Conservation (phyloP, 1,139 yeast genomes). For the Yamadazyma dushanensis region DNA sequence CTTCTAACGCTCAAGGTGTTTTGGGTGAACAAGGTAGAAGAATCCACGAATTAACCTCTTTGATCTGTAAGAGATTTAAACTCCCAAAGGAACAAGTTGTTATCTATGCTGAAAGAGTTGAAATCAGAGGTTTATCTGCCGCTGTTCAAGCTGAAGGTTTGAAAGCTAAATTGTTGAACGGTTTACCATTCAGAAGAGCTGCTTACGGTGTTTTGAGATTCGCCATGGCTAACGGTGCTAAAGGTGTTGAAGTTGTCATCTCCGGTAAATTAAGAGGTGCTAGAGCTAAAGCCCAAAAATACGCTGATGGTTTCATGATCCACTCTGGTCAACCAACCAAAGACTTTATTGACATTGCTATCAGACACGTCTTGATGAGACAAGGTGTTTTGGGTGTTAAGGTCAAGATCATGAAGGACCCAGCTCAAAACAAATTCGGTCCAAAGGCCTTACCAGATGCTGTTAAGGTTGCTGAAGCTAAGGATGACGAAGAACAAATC, state of each 20-base stretch:
- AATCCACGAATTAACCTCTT: constrained; percentile 97
- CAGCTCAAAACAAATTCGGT: constrained; percentile 87
- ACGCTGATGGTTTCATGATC: constrained; percentile 99
- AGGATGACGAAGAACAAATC: constrained; percentile 84
- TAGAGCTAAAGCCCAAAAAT: constrained; percentile 99
- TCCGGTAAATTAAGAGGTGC: constrained; percentile 99
- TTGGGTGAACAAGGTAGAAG: constrained; percentile 99
- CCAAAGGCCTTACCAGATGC: constrained; percentile 95
- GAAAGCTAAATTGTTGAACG: constrained; percentile 96
- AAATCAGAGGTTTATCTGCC: constrained; percentile 99
- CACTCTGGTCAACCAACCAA: constrained; percentile 99
- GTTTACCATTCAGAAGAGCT: constrained; percentile 99
- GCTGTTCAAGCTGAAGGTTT: constrained; percentile 99
- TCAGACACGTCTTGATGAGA: constrained; percentile 99
- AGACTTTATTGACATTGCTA: constrained; percentile 97
- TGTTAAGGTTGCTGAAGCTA: constrained; percentile 91
- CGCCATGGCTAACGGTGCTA: constrained; percentile 99
- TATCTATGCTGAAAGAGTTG: constrained; percentile 98
- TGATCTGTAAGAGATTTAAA: constrained; percentile 98
- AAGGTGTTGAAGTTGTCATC: constrained; percentile 99
- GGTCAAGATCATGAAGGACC: constrained; percentile 99
- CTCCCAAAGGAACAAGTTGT: constrained; percentile 92
- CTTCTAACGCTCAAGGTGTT: constrained; percentile 98
- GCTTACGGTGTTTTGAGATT: constrained; percentile 99
- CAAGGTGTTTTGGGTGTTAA: constrained; percentile 99